Base-by-base conservation (phyloP, 768 basidiomycete species). In the Agaricus blazei region DNA sequence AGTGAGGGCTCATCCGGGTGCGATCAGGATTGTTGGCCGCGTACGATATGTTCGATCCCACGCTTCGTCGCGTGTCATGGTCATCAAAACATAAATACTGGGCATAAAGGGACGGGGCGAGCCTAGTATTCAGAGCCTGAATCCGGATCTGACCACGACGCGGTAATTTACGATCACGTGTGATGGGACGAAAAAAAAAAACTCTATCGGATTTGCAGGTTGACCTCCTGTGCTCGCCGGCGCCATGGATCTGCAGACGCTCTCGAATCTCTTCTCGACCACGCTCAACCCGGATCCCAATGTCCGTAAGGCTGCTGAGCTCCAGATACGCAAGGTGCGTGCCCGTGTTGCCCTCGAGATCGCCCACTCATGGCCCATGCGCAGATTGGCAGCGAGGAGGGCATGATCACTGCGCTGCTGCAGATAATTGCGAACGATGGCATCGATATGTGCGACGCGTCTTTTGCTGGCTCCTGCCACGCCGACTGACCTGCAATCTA, bases 221-320 rank as follows among this genome's bases (percentile, higher is more conserved):
- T 2, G 34, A 34, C 34, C 11, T 34, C 8, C 34, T 34, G 34
- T 34, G 27, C 19, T 48, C 14, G 12, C 54, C 28, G 19, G 9
- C 19, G n/a, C 28, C 31, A 89, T 90, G 88, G 88, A 90, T 69
- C 74, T 88, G 48, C 85, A 87, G 67, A 80, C 83, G 12, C 75
- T 93, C 53, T 85, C 88, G 7, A 80, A 82, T 62, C 83, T 93
- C 48, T 93, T 93, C 65, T 78, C 88, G 5, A 85, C 87, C 31
- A 91, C 90, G 6, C 86, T 83, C 71, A 89, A 80, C 64, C 78
- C 87, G 5, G 89, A 96, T 72, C 90, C 92, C 51, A 93, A 93
- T 74, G 81, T 87, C 57, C 85, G 92, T 61, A 90, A 90, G 65
- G 75, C 88, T 37, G 88, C 85, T 44, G 93, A 96, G 69, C 81